These are phyloP conservation scores for Pseudonitzschia pungens DNA, from an alignment of 108 stramenopile genomes.

Conservation along the genomic window DNA sequence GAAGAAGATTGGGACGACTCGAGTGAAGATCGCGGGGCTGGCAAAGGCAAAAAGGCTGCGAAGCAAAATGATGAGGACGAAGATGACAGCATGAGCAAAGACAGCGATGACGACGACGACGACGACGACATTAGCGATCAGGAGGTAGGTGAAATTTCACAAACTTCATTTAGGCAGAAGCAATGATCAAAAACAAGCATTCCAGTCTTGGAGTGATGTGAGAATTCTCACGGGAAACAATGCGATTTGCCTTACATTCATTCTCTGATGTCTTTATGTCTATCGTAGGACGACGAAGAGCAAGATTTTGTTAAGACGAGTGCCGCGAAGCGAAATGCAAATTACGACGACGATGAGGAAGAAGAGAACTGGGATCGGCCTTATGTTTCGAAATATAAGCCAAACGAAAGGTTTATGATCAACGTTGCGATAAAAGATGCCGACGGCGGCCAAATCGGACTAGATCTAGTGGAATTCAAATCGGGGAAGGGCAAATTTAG, in stretches of 20 bases:
- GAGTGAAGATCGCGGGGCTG: background rate
- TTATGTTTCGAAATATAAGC: constrained; percentile 23
- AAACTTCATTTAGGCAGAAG: background rate
- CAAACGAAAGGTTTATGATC: constrained; percentile 32
- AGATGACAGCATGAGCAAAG: background rate
- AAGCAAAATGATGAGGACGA: too few species aligned
- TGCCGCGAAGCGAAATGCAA: constrained; percentile 7
- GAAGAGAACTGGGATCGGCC: constrained; percentile 16
- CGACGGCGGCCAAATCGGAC: constrained; percentile 10
- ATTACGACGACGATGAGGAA: background rate
- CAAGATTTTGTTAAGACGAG: background rate
- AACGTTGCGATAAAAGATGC: constrained; percentile 19
- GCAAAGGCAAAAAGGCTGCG: background rate
- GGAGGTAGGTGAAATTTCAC: background rate
- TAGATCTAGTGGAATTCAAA: constrained; percentile 13
- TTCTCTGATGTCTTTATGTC: background rate
- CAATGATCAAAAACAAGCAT: too few species aligned
- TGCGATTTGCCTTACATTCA: too few species aligned
- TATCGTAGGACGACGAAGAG: background rate
- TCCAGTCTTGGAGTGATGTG: too few species aligned
- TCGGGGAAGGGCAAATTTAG: background rate
- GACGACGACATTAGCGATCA: background rate
- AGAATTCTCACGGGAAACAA: too few species aligned
- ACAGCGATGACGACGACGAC: constrained; percentile 9
- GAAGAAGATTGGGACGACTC: constrained; percentile 5